Percentiles rank a stretch among this genome's conserved stretches.
Evolutionary conservation across 176 grass and related monocot genomes (phyloP).

Genomic region (Metroxylon sagu): DNA sequence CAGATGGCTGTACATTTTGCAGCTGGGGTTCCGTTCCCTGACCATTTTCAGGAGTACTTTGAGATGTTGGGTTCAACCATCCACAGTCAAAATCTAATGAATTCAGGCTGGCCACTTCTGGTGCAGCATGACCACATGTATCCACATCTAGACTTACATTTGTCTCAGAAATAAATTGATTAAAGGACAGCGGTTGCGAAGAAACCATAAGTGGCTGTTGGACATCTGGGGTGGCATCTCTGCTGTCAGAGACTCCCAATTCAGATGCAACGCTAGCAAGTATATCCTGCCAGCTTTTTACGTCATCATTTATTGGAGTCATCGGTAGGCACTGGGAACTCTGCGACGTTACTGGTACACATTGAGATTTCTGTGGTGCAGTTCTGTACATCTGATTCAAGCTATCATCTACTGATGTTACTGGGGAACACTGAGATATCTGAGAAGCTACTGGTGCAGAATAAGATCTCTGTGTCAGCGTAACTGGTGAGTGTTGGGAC

Average conservation of each 20-base stretch:
- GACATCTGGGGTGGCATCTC: background rate
- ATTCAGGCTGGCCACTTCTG: no score
- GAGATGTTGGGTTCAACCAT: no score
- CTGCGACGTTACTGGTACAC: conserved; percentile 17
- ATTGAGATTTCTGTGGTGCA: conserved; percentile 20
- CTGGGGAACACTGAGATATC: conserved; percentile 23
- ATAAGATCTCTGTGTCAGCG: conserved; percentile 34
- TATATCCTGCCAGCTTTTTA: conserved; percentile 82
- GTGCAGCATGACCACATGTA: no score
- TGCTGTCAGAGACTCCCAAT: conserved; percentile 35
- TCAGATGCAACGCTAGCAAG: conserved; percentile 63
- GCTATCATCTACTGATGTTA: conserved; percentile 13
- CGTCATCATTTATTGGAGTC: conserved; percentile 33
- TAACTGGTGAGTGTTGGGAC: no score
- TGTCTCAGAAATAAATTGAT: no score
- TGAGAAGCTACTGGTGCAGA: conserved; percentile 22
- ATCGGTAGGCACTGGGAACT: conserved; percentile 17
- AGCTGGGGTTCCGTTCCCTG: no score
- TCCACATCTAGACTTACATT: no score
- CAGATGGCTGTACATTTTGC: no score
- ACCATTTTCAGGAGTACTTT: no score
- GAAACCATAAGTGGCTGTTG: conserved; percentile 23
- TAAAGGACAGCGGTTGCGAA: conserved; percentile 8
- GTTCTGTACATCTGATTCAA: conserved; percentile 12
- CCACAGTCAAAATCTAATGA: no score